Base-by-base conservation (phyloP, 2,329 filamentous ascomycete species). In the Claviceps sp. region DNA sequence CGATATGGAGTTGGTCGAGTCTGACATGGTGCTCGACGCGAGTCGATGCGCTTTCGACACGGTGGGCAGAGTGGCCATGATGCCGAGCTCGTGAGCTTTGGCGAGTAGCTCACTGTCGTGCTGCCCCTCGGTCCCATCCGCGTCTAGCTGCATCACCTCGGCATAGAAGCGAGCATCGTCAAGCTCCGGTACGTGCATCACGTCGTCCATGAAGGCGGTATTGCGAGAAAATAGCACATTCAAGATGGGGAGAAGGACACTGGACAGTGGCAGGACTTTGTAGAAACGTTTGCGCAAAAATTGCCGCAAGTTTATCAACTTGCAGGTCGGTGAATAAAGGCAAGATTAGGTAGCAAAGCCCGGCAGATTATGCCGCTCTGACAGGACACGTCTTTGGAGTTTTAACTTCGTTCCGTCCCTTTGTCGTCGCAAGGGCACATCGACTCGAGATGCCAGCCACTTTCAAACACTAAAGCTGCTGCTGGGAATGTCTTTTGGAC, bases 21-120 rank as follows among this genome's bases (percentile, higher is more conserved):
- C 65, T 20, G 72, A 75, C 54, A 73, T 67, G 55, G 69, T 65
- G 51, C 65, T 68, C 37, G 67, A 68, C 3, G 62, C 65, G 52
- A 68, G 64, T 48, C 64, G 65, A 52, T 69, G 67, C 37, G 50
- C 45, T 8, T 70, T 63, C 37, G 60, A 58, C 18, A 54, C 38
- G 3, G 56, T 55, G 20, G 56, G 59, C 44, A 57, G 57, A 38
- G 55, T 60, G 37, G 59, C 60, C 55, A 54, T 60, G 50, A 70
- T 67, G 40, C 68, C 69, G 34, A 69, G 58, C 13, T 61, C 60
- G 51, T 61, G 64, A 38, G 69, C 69, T 48, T 62, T 66, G 38
- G 62, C 61, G 40, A 66, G 51, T 5, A 70, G 55, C 44, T 68
- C 62, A 16, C 64, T 59, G 43, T 75, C 71, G 22, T 72, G 53